phyloP scores from a whole-genome alignment of 352 stramenopile genomes.

The Globisporangium paddicum region DNA sequence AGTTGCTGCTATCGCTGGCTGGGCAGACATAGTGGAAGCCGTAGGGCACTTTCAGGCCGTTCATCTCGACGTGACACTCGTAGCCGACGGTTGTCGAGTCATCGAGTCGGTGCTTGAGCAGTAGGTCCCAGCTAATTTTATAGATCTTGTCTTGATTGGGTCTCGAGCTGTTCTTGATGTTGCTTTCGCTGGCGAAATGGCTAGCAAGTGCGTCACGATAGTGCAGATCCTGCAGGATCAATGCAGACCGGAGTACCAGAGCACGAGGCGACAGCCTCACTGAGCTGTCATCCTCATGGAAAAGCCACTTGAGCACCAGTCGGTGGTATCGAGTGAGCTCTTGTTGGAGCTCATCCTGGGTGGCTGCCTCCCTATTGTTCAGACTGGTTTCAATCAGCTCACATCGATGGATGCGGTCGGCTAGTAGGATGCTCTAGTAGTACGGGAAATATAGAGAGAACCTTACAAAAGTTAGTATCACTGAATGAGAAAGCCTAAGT shows the following conservation, averaged over 20 bases:
- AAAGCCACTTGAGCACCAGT: not conserved
- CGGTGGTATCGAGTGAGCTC: constrained; percentile 1
- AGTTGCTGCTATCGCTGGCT: constrained; percentile 3
- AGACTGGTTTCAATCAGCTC: constrained; percentile 28
- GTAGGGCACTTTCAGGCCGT: constrained; percentile 45
- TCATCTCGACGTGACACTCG: constrained; percentile 59
- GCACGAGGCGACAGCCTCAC: constrained; percentile 11
- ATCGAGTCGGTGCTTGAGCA: constrained; percentile 64
- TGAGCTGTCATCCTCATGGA: not conserved
- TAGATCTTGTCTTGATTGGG: not conserved
- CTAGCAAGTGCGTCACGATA: constrained; percentile 38
- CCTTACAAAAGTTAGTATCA: not conserved
- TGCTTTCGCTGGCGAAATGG: constrained; percentile 16
- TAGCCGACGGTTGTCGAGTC: constrained; percentile 52
- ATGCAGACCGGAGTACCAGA: constrained; percentile 20
- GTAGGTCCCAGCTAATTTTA: constrained; percentile 33
- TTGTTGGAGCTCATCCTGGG: not conserved
- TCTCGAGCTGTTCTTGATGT: not conserved
- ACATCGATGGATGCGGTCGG: constrained; percentile 41
- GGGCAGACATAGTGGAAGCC: constrained; percentile 59
- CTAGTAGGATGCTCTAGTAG: constrained; percentile 41
- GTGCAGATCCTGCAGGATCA: constrained; percentile 51
- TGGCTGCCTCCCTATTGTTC: not conserved
- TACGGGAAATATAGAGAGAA: not conserved
- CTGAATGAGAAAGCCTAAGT: not conserved